Evolutionary conservation across 768 basidiomycete species (phyloP), one percentile per base, ranked within the genome.

Genomic region (Lenzites betulinus): DNA sequence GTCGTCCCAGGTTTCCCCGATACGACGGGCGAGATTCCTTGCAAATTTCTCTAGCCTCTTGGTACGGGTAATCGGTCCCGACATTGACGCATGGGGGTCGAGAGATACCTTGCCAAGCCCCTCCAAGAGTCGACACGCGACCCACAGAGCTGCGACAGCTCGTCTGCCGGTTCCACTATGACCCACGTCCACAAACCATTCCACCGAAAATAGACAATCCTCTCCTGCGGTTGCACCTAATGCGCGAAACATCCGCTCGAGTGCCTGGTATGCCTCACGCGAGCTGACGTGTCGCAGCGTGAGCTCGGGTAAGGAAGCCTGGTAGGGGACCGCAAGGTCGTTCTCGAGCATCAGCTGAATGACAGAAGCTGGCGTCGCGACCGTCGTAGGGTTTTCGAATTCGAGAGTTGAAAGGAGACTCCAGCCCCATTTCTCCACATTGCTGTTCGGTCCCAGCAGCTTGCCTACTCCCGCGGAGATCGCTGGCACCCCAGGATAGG

Each of bases 381-480:
- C 73, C 51, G 84, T 71, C 8, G 77, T 73, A n/a, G 82, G 89
- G 63, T 79, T 77, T 2, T 72, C 75, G 58, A 98, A 85, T 65
- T 93, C 88, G 39, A 98, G 75, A n/a, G 89, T 91, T 0, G 84
- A 83, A 28, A 98, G 79, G 4, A 99, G 69, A 49, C 84, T 83
- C 89, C 90, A 94, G 4, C 93, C 92, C 96, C 95, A 98, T 71
- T 87, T 87, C 67, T 97, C 93, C 18, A 97, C 85, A 0, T 90
- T 88, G 7, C 93, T 93, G 0, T 77, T 81, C 1, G 93, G 89
- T 3, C 94, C 94, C 1, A 96, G 79, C 6, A 94, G 78, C 55
- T 81, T 82, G 8, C 80, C 83, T 2, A 92, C 76, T 38, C 77
- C 78, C 16, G 76, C 71, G 15, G 82, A 78, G 35, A 91, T 78